Evolutionary conservation across 2,329 filamentous ascomycete genomes (phyloP), one percentile per base, ranked within the genome.

Genomic region (Podosphaera fusca): DNA sequence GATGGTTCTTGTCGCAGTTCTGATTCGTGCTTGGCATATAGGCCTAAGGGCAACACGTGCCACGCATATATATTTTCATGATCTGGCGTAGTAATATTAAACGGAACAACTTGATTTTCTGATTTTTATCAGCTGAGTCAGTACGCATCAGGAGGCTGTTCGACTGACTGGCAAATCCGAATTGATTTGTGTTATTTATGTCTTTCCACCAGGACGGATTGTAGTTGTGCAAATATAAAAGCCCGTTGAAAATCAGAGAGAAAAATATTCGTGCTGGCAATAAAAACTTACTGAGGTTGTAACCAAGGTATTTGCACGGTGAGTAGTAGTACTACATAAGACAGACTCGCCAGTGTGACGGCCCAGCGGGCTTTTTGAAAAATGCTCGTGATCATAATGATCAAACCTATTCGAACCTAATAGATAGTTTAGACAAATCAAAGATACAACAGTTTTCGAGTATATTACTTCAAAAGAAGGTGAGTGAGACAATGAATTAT

Each of bases 51-150:
- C 54, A 95, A 72, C 57, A 96, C 76, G 66, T 95, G 90, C 90
- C 90, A 96, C 33, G 85, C 85, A 66, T 92, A 94, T 21, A 96
- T 71, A 1, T 73, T 79, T 68, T 89, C 82, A 45, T 81, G 79
- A 67, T 95, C 89, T 1, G 79, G 73, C 0, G 87, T 92, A 3
- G 70, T 71, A 42, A 96, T 70, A 53, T 78, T 80, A 68, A 96
- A 95, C 0, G 90, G 85, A 4, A 87, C 88, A 2, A 94, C 84
- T 70, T 96, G 90, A 63, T 88, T 87, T 66, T 80, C 85, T 90
- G 63, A 33, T 40, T 36, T 40, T 56, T 56, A 58, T 55, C 50
- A 36, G 34, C 36, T 40, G 9, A 46, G 10, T 47, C 34, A 4
- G 38, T 6, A 31, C 30, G 2, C 4, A 12, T 42, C 33, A 52